A percentile compares a stretch with the other conserved stretches of the same genome.
Evolutionary conservation across 768 basidiomycete species (phyloP).

Genomic region (Boletus huronensis): DNA sequence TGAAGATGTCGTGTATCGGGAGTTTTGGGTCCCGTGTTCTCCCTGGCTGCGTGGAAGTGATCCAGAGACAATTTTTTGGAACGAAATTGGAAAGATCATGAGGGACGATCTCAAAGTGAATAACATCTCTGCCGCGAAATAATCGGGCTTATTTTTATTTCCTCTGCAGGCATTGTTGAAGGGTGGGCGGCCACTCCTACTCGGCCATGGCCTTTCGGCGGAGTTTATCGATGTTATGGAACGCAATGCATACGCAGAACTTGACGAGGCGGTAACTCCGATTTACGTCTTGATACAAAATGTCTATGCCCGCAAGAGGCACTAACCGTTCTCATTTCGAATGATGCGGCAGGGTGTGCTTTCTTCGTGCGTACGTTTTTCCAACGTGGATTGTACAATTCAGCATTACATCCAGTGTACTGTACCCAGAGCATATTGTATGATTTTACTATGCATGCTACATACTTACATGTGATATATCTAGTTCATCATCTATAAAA

Average conservation of each 20-base stretch:
- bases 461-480: slow-evolving; percentile 2
- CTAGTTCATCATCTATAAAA: slow-evolving; percentile 5
- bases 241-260: slow-evolving; percentile 47
- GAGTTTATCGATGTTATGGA: slow-evolving; percentile 53
- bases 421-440: slow-evolving; percentile 18
- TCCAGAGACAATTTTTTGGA: slow-evolving; percentile 32
- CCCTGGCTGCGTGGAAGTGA: slow-evolving; percentile 40
- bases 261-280: slow-evolving; percentile 43
- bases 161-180: slow-evolving; percentile 55
- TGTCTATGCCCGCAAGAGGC: slow-evolving; percentile 48
- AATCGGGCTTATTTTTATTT: neutral
- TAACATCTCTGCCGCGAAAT: neutral
- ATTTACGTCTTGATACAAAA: slow-evolving; percentile 56
- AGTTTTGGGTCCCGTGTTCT: slow-evolving; percentile 62
- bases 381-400: slow-evolving; percentile 9
- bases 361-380: neutral
- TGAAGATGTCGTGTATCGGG: slow-evolving; percentile 53
- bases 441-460: slow-evolving; percentile 13
- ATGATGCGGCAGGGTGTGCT: neutral
- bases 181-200: slow-evolving; percentile 63
- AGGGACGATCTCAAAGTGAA: slow-evolving; percentile 58
- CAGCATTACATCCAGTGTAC: slow-evolving; percentile 21
- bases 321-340: slow-evolving; percentile 11
- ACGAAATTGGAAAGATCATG: slow-evolving; percentile 44
- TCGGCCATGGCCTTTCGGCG: slow-evolving; percentile 58